Base-by-base conservation (phyloP, 2,329 filamentous ascomycete genomes). In the Fusarium secorum region DNA sequence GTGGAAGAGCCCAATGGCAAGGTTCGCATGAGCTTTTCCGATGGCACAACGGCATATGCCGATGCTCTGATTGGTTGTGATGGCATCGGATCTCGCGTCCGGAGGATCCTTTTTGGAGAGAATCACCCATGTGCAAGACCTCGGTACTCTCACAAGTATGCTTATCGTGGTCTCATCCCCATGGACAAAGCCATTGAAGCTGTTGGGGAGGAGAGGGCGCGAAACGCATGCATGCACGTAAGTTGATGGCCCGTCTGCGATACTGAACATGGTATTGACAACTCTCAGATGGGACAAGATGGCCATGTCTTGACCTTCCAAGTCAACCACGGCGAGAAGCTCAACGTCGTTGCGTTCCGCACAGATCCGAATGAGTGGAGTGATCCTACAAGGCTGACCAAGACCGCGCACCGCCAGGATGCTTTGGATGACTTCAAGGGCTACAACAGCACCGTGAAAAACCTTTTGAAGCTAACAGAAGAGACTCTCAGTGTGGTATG, bases 221-320 rank as follows among this genome's bases (percentile, higher is more conserved):
- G 66, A 41, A 80, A 80, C 32, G 70, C 76, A 2, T 76, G 68
- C 22, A 76, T 78, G 62, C 72, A 75, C 32, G 74, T 76, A 18
- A 68, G 74, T 74, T 11, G 3, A 22, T 8, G 3, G 8, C 3
- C 17, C 6, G 0, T 6, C 3, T n/a, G 9, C 8, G 20, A 4
- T 22, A 4, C 1, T 1, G 5, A 10, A 5, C 36, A 18, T 2
- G 5, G 22, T 36, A 20, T 7, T 70, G 20, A 70, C 48, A 24
- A 3, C 7, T 6, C 32, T 4, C 14, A 80, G 77, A 71, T 79
- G 68, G 88, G 87, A 0, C 83, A 83, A 4, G 78, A 82, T 44
- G 86, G 85, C 0, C 89, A 91, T 70, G 76, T 90, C 2, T 78
- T 90, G 24, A 88, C 86, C 0, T 90, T 89, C 66, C 87, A 88